These are phyloP conservation scores for Globisporangium middletonii DNA, from an alignment of 352 stramenopile species.

Conservation along the genomic window DNA sequence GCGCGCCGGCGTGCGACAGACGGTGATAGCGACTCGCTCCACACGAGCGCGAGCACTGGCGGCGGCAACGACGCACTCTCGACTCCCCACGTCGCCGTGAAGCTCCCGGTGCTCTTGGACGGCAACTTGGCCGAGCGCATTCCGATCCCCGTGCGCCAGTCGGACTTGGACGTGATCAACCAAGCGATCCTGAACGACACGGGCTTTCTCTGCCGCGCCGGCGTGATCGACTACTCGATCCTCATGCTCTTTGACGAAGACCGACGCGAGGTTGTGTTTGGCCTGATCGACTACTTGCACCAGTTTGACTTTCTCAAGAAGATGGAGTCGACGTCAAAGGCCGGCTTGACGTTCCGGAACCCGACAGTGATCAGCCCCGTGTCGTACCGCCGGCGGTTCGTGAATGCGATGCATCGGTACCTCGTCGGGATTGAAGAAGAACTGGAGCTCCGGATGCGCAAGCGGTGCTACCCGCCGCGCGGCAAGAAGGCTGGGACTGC, in stretches of 20 bases:
- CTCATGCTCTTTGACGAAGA: slow-evolving; percentile 83
- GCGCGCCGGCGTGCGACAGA: too few relatives aligned
- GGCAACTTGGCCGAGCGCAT: slow-evolving; percentile 78
- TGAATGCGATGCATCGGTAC: slow-evolving; percentile 81
- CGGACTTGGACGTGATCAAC: slow-evolving; percentile 55
- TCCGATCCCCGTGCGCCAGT: slow-evolving; percentile 63
- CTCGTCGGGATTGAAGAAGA: slow-evolving; percentile 76
- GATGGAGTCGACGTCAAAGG: slow-evolving; percentile 87
- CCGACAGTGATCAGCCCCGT: slow-evolving; percentile 81
- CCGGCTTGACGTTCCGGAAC: slow-evolving; percentile 74
- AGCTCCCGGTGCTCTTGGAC: slow-evolving; percentile 70
- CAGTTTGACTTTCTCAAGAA: slow-evolving; percentile 89
- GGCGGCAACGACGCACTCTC: neutral
- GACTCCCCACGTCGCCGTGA: slow-evolving; percentile 33
- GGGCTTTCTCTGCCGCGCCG: slow-evolving; percentile 58
- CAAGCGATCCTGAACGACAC: slow-evolving; percentile 75
- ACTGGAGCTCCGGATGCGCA: slow-evolving; percentile 63
- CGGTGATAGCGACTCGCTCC: slow-evolving; percentile 12
- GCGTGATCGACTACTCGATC: slow-evolving; percentile 85
- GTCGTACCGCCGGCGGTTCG: slow-evolving; percentile 73
- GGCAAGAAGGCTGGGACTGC: slow-evolving; percentile 1
- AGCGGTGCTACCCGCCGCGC: slow-evolving; percentile 25
- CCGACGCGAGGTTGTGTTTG: slow-evolving; percentile 62
- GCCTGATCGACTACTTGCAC: slow-evolving; percentile 84
- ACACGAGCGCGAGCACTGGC: slow-evolving; percentile 21